phyloP scores from a whole-genome alignment of 768 basidiomycete genomes.

The Lactifluus rugatus region DNA sequence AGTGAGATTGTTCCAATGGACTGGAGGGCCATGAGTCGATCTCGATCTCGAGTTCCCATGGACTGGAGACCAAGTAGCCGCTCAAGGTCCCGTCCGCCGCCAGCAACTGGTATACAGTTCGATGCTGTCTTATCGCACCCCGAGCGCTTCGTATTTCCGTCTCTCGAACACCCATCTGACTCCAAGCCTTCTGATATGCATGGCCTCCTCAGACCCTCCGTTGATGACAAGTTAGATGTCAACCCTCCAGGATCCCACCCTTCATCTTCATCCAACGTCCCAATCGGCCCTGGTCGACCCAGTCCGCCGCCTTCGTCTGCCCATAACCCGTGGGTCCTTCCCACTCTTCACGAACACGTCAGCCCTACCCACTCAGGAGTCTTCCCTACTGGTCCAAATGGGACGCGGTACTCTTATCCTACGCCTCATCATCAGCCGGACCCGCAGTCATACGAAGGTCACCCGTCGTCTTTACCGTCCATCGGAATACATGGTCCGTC shows the following conservation, averaged over 20 bases:
- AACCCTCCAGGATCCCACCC: constrained; percentile 15
- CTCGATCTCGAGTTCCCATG: constrained; percentile 84
- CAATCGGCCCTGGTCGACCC: constrained; percentile 24
- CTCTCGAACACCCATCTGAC: constrained; percentile 19
- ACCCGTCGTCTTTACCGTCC: constrained; percentile 68
- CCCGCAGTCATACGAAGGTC: constrained; percentile 18
- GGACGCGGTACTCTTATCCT: constrained; percentile 13
- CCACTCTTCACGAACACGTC: constrained; percentile 17
- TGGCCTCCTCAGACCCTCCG: constrained; percentile 30
- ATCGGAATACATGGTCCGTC: constrained; percentile 53
- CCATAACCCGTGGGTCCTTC: constrained; percentile 12
- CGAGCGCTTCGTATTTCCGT: constrained; percentile 19
- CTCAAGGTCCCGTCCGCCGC: constrained; percentile 68
- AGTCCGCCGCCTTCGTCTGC: constrained; percentile 26
- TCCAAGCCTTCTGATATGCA: constrained; percentile 34
- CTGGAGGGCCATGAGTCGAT: constrained; percentile 87
- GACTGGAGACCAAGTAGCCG: constrained; percentile 80
- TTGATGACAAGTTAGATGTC: constrained; percentile 19
- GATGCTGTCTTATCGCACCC: constrained; percentile 21
- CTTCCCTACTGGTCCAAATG: background rate
- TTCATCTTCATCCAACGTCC: constrained; percentile 22
- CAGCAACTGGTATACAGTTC: constrained; percentile 28
- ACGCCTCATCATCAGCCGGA: constrained; percentile 1
- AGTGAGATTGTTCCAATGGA: constrained; percentile 72
- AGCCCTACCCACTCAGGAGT: background rate